Evolutionary conservation across 2,329 filamentous ascomycete species (phyloP), one percentile per base, ranked within the genome.

Genomic region (Teratosphaeria pseudoeucalypti): DNA sequence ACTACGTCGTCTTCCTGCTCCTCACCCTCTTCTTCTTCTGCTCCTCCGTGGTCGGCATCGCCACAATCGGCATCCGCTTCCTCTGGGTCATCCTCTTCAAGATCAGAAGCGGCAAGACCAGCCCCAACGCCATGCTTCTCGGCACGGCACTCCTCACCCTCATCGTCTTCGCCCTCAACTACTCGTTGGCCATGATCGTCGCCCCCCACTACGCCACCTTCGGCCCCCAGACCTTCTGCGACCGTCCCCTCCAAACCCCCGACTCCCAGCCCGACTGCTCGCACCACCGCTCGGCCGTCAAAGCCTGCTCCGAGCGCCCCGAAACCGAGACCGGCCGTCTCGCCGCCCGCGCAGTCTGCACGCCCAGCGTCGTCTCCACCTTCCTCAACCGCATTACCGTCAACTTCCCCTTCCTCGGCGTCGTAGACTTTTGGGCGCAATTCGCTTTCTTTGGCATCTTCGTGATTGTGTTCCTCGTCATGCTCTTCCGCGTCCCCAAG

Each of bases 191-290:
- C 60, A 96, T 95, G 87, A 81, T 97, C 63, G 85, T 96, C n/a
- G 94, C 91, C 6, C 94, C 94, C 1, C 92, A 97, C 71, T 99
- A 99, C 72, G 85, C 92, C 54, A 95, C 88, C 58, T 99, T 90
- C 71, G 94, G 94, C 56, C 90, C 92, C 0, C 94, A 99, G 74
- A 96, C 89, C 0, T 96, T 92, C 77, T 99, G 94, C 75, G 86
- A 90, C 67, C 85, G 87, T 63, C 80, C 85, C 37, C 81, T 85
- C 2, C 78, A 77, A 43, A 78, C 82, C 60, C 80, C 83, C 0
- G 85, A 84, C 59, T 81, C 82, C 63, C 84, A 86, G 66, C 88
- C 90, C 6, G 85, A 95, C 73, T 99, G 94, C 77, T 81, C 81
- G 6, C 74, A 86, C 56, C 82, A 88, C 68, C 81, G 80, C 12